Percentiles rank a stretch among this genome's conserved stretches.
Conservation (phyloP, 495 filamentous ascomycete genomes). For the Tetracladium setigerum region DNA sequence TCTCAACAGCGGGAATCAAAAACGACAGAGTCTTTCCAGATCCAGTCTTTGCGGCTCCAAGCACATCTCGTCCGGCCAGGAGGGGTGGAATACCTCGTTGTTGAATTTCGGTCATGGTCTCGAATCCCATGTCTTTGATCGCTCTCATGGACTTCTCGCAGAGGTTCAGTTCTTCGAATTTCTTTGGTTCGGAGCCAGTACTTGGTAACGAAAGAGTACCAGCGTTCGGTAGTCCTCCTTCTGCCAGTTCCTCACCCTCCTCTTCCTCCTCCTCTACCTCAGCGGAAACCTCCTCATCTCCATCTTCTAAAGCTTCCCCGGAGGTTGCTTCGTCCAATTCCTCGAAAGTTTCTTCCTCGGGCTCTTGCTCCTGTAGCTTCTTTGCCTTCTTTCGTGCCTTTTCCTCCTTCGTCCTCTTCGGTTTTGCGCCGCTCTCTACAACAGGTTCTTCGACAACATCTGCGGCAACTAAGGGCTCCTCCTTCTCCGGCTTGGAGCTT, state of each 20-base stretch:
- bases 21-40: conserved; percentile 95
- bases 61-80: conserved; percentile 83
- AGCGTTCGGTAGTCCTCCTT: conserved; percentile 7
- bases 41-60: conserved; percentile 95
- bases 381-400: conserved; percentile 15
- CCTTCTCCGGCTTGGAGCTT: conserved; percentile 7
- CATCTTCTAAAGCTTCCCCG: background rate
- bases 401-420: conserved; percentile 14
- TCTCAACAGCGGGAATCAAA: conserved; percentile 90
- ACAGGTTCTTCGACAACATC: background rate
- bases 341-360: conserved; percentile 14
- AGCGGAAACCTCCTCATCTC: background rate
- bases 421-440: conserved; percentile 1
- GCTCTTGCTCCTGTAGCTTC: conserved; percentile 11
- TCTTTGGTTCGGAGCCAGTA: conserved; percentile 14
- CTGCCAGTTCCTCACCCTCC: conserved; percentile 6
- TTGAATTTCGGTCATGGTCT: conserved; percentile 95
- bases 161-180: conserved; percentile 59
- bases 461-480: background rate
- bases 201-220: conserved; percentile 15
- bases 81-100: conserved; percentile 78
- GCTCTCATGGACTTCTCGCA: conserved; percentile 82
- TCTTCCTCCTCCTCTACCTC: conserved; percentile 6
- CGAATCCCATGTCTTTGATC: conserved; percentile 85
- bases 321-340: background rate